phyloP scores from a whole-genome alignment of 2,329 filamentous ascomycete genomes.

The Verticillium longisporum region DNA sequence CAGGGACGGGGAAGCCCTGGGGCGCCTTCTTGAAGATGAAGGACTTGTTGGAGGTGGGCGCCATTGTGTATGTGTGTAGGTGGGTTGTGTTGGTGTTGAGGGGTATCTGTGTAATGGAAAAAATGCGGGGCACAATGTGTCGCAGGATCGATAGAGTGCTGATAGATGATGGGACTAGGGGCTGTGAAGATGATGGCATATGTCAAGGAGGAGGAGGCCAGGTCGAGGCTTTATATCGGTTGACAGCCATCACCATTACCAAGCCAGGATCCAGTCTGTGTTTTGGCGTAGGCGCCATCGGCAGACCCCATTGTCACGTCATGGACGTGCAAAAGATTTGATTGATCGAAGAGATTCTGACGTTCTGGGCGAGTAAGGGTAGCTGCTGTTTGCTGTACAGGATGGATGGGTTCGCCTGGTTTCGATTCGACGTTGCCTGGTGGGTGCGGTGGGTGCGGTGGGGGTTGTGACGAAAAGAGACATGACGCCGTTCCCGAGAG shows the following conservation, averaged over 20 bases:
- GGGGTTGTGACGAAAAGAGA: not conserved
- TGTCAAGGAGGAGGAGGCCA: not conserved
- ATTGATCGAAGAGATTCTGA: not conserved
- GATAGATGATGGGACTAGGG: not conserved
- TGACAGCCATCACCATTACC: not conserved
- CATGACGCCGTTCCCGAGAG: not conserved
- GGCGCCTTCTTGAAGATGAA: conserved; percentile 69
- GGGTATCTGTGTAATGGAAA: not conserved
- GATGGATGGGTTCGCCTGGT: not conserved
- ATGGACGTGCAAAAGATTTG: not conserved
- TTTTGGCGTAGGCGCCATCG: not conserved
- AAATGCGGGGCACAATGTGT: not conserved
- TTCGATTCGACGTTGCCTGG: not conserved
- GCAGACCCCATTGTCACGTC: not conserved
- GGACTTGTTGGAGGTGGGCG: conserved; percentile 59
- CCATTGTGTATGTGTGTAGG: conserved; percentile 19
- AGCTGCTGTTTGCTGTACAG: not conserved
- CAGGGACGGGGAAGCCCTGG: conserved; percentile 57
- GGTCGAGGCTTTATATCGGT: not conserved
- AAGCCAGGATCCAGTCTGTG: not conserved
- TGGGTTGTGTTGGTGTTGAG: not conserved
- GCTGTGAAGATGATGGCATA: not conserved
- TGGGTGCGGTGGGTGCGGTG: not conserved
- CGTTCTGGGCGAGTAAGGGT: not conserved
- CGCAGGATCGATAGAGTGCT: not conserved